A percentile compares a stretch with the other conserved stretches of the same genome.
Evolutionary conservation across 805 yeast genomes (phyloP).

Genomic region (Candida tallmaniae): DNA sequence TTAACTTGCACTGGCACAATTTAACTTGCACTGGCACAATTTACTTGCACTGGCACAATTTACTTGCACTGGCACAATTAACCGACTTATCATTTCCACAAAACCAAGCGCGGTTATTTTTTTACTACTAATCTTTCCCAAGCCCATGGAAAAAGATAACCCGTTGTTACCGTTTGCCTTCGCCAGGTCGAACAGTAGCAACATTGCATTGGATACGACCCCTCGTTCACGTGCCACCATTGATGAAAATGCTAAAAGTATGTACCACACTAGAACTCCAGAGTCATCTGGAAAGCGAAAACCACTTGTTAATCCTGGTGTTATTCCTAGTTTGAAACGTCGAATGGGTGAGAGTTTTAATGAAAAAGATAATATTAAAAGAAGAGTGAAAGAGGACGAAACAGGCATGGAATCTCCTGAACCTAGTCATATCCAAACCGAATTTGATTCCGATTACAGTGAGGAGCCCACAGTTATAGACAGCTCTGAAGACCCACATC

Average conservation of each 20-base stretch:
- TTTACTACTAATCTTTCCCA: too few relatives aligned
- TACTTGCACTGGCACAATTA: too few relatives aligned
- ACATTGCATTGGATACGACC: constrained; percentile 30
- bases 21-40: too few relatives aligned
- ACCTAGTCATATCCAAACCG: background rate
- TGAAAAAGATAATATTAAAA: constrained; percentile 36
- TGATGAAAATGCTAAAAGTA: constrained; percentile 43
- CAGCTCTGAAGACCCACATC: constrained; percentile 10
- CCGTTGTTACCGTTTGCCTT: constrained; percentile 50
- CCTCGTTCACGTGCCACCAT: constrained; percentile 37
- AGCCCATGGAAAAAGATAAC: constrained; percentile 32
- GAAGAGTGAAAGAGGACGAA: constrained; percentile 19
- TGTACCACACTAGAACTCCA: constrained; percentile 36
- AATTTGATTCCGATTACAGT: constrained; percentile 4
- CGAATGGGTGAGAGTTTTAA: constrained; percentile 41
- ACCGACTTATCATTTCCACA: too few relatives aligned
- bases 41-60: too few relatives aligned
- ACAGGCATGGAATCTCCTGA: background rate
- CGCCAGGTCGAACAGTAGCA: constrained; percentile 31
- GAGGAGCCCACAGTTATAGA: constrained; percentile 18
- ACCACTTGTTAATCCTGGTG: constrained; percentile 2
- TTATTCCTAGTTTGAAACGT: constrained; percentile 31
- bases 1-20: too few relatives aligned
- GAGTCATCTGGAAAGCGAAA: constrained; percentile 5
- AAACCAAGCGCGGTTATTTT: too few relatives aligned